phyloP scores from a whole-genome alignment of 2,329 filamentous ascomycete species.

The Biscogniauxia sp. region DNA sequence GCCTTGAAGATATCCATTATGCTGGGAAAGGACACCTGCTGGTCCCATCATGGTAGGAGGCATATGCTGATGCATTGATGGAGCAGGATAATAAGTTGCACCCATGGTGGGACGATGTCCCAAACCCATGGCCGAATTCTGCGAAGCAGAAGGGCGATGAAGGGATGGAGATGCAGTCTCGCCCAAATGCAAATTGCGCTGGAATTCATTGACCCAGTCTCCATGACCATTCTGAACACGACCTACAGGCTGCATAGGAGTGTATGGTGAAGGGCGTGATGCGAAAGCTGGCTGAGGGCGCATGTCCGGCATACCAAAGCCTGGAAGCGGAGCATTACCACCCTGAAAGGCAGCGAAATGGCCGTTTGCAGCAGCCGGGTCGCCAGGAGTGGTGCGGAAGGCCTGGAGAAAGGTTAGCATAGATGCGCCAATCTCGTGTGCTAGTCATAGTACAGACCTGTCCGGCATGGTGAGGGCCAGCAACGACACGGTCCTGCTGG shows the following conservation, averaged over 20 bases:
- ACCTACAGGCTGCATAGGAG: constrained; percentile 1
- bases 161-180: background rate
- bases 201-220: constrained; percentile 43
- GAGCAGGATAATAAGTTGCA: background rate
- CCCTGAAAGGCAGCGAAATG: constrained; percentile 20
- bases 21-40: background rate
- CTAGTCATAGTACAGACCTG: constrained; percentile 18
- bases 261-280: background rate
- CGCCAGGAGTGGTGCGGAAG: constrained; percentile 20
- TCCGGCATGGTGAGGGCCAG: constrained; percentile 6
- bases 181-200: constrained; percentile 41
- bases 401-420: constrained; percentile 14
- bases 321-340: constrained; percentile 11
- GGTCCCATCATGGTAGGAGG: background rate
- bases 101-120: background rate
- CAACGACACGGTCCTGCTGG: constrained; percentile 65
- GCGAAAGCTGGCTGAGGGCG: background rate
- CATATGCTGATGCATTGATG: background rate
- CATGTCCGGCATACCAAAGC: background rate
- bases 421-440: background rate
- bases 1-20: background rate
- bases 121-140: background rate
- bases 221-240: constrained; percentile 10
- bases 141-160: background rate
- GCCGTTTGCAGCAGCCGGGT: constrained; percentile 7